Evolutionary conservation across 306 rosid species (phyloP).

Genomic region (Quercus mongolica): DNA sequence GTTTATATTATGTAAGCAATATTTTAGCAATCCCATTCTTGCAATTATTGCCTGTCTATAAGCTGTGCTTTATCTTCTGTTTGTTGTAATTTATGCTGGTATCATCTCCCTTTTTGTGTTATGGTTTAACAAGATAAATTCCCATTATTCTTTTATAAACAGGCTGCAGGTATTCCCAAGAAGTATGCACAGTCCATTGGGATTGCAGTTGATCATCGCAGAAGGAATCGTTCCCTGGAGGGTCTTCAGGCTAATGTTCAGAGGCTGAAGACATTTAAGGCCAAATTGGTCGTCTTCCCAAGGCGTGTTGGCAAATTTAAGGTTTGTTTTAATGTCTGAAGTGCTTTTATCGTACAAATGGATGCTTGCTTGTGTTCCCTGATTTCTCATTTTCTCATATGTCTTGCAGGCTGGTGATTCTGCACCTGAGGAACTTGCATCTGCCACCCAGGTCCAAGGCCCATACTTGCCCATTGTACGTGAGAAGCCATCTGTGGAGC

Average conservation of each 20-base stretch:
- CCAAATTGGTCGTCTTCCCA: constrained; percentile 61
- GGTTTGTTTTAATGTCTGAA: constrained; percentile 17
- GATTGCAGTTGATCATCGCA: constrained; percentile 53
- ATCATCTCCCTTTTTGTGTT: too few species aligned
- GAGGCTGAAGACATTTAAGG: constrained; percentile 59
- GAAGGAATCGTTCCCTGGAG: constrained; percentile 50
- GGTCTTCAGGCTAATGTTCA: constrained; percentile 56
- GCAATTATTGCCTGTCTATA: too few species aligned
- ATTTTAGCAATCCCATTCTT: too few species aligned
- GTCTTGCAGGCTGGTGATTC: constrained; percentile 58
- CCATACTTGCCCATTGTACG: constrained; percentile 37
- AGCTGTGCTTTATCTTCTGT: too few species aligned
- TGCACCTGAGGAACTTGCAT: constrained; percentile 52
- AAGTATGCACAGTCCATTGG: constrained; percentile 55
- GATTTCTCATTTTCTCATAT: not conserved
- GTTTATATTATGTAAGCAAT: too few species aligned
- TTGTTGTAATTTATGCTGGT: too few species aligned
- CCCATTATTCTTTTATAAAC: not conserved
- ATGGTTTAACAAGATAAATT: not conserved
- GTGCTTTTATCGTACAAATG: not conserved
- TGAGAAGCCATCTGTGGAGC: constrained; percentile 48
- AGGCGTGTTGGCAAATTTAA: constrained; percentile 47
- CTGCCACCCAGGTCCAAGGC: constrained; percentile 59
- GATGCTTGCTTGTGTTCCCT: not conserved
- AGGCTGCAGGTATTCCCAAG: constrained; percentile 64